Base-by-base conservation (phyloP, 495 filamentous ascomycete genomes). In the Cairneyella variabilis region DNA sequence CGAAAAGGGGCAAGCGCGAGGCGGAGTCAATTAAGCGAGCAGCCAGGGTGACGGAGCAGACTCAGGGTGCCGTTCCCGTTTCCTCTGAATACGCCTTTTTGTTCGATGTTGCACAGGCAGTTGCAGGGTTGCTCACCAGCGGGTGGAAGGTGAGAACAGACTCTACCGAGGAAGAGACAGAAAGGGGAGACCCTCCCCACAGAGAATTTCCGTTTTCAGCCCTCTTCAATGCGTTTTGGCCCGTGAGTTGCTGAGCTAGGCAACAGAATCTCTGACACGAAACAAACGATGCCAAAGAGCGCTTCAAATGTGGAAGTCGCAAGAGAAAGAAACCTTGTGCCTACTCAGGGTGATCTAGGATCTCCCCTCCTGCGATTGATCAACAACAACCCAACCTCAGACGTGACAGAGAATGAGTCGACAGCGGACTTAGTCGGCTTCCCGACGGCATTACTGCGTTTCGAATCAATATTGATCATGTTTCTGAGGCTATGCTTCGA, bases 1-100 rank as follows among this genome's bases (percentile, higher is more conserved):
- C 25, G 22, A 30, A 23, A 26, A 20, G 25, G 41, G 41, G n/a
- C 41, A 44, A 44, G 41, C 41, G 11, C 16, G 44, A 47, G 44
- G 44, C 47, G 47, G 47, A 50, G 30, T 50, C 28, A 30, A 14
- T 32, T 32, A 32, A 32, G 28, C 28, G 28, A 32, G 6, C 28
- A n/a, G 28, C 28, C 6, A 14, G 28, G 28, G 28, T 32, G 37
- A 17, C 37, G 5, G 28, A 14, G 28, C 6, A 32, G 28, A 32
- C 6, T 32, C 28, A 7, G 6, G 28, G 14, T 14, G 28, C 6
- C 14, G 6, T 32, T 32, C 28, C 28, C 6, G n/a, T n/a, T n/a
- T n/a, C n/a, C n/a, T n/a, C n/a, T n/a, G n/a, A n/a, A n/a, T n/a
- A n/a, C n/a, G n/a, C n/a, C n/a, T n/a, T n/a, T n/a, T n/a, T n/a